A percentile compares a stretch with the other conserved stretches of the same genome.
Evolutionary conservation across 148 eudicot species (phyloP).

Genomic region (Tetragonia tetragonoides): DNA sequence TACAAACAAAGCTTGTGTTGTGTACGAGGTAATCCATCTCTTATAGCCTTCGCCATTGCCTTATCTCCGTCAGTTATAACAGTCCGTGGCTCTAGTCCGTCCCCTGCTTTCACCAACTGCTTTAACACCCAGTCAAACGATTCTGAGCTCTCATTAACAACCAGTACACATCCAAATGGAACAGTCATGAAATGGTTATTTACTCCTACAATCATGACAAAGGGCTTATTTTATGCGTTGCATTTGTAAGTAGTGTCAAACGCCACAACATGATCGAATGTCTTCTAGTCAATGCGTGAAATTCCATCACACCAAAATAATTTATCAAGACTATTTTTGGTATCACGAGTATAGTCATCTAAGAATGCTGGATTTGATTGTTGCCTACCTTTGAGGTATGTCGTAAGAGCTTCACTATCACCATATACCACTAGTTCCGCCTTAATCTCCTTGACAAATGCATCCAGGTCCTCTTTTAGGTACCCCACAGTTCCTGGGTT

Average conservation of each 20-base stretch:
- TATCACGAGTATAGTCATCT: not conserved
- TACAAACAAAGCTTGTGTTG: no score
- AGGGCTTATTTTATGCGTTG: not conserved
- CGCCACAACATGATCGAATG: constrained; percentile 1
- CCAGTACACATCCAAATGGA: not conserved
- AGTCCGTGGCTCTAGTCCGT: no score
- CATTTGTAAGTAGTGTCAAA: constrained; percentile 6
- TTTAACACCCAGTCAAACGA: not conserved
- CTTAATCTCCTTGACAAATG: no score
- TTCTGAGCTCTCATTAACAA: not conserved
- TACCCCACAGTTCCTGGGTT: no score
- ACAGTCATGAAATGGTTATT: not conserved
- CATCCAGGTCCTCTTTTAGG: no score
- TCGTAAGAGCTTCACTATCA: not conserved
- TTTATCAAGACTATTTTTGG: not conserved
- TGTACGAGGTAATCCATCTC: no score
- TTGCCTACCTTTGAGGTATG: not conserved
- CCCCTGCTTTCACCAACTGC: no score
- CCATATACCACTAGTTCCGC: not conserved
- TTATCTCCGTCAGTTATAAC: no score
- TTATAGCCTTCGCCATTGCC: no score
- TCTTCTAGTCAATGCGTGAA: not conserved
- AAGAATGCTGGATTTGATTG: not conserved
- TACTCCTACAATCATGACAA: not conserved
- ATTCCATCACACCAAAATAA: not conserved